A percentile compares a stretch with the other conserved stretches of the same genome.
Conservation (phyloP, 345 rosid genomes). For the Eucalyptus cloeziana region DNA sequence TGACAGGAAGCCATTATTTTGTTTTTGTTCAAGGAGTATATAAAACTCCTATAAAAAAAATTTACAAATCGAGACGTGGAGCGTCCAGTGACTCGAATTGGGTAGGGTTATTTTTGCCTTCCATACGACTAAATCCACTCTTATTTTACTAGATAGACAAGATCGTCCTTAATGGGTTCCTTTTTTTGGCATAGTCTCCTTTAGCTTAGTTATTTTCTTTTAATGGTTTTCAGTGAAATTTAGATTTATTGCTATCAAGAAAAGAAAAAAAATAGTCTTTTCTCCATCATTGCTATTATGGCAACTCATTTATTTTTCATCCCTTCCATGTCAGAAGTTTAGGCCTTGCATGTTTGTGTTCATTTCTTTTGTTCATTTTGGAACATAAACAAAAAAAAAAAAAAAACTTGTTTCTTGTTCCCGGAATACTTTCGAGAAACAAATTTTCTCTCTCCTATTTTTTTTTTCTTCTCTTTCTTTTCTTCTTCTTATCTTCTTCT, state of each 20-base stretch:
- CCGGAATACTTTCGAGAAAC: too few relatives aligned
- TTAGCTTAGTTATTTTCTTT: neutral
- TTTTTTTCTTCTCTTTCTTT: too few relatives aligned
- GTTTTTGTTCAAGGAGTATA: neutral
- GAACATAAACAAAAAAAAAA: too few relatives aligned
- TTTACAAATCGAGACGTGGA: neutral
- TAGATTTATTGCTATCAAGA: neutral
- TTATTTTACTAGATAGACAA: neutral
- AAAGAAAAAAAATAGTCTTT: neutral
- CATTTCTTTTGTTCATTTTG: too few relatives aligned
- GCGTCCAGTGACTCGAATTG: neutral
- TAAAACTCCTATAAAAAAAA: neutral
- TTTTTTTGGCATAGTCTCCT: neutral
- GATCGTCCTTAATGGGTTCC: neutral
- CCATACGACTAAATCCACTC: neutral
- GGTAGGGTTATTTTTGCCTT: neutral
- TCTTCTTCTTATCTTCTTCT: too few relatives aligned
- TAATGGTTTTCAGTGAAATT: neutral
- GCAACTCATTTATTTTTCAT: neutral
- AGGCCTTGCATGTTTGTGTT: too few relatives aligned
- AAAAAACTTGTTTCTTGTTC: too few relatives aligned
- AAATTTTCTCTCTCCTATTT: too few relatives aligned
- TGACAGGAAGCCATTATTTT: neutral
- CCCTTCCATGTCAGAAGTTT: neutral
- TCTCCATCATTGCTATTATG: neutral